A percentile compares a stretch with the other conserved stretches of the same genome.
phyloP scores from a whole-genome alignment of 192 early-diverging fungal genomes.

The Lunasporangiospora selenospora region DNA sequence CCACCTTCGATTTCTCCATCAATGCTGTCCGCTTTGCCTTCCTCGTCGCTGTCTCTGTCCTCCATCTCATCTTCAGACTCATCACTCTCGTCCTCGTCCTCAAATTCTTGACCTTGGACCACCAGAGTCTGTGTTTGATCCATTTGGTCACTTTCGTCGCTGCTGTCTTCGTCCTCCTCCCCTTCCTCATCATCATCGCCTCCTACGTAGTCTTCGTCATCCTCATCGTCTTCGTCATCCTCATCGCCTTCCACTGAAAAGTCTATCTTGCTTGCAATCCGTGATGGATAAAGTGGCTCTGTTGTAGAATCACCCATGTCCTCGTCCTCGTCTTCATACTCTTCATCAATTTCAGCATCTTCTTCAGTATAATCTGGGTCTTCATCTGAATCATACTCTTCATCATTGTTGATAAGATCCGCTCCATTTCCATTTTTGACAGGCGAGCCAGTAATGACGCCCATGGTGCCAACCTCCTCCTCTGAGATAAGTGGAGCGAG shows the following conservation, averaged over 20 bases:
- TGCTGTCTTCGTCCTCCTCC: constrained; percentile 5
- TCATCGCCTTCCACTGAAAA: too few relatives aligned
- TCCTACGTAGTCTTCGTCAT: constrained; percentile 30
- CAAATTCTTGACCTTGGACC: constrained; percentile 25
- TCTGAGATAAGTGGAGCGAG: too few relatives aligned
- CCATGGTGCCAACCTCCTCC: too few relatives aligned
- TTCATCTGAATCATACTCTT: constrained; percentile 1
- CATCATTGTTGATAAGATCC: constrained; percentile 4
- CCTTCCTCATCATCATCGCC: constrained; percentile 7
- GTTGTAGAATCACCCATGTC: too few relatives aligned
- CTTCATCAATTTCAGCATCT: constrained; percentile 20
- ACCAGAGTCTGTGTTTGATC: not conserved
- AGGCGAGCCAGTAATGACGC: too few relatives aligned
- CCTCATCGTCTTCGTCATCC: constrained; percentile 28
- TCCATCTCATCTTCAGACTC: constrained; percentile 39
- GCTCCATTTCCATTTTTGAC: constrained; percentile 6
- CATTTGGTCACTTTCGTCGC: constrained; percentile 29
- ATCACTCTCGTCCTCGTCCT: constrained; percentile 49
- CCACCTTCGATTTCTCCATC: too few relatives aligned
- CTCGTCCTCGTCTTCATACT: constrained; percentile 20
- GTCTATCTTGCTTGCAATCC: too few relatives aligned
- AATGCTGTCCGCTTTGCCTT: too few relatives aligned
- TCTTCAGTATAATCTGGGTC: constrained; percentile 11
- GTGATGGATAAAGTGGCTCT: too few relatives aligned
- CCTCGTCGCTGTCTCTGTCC: constrained; percentile 1